phyloP scores from a whole-genome alignment of 352 stramenopile species.

The Globisporangium acanthophoron region DNA sequence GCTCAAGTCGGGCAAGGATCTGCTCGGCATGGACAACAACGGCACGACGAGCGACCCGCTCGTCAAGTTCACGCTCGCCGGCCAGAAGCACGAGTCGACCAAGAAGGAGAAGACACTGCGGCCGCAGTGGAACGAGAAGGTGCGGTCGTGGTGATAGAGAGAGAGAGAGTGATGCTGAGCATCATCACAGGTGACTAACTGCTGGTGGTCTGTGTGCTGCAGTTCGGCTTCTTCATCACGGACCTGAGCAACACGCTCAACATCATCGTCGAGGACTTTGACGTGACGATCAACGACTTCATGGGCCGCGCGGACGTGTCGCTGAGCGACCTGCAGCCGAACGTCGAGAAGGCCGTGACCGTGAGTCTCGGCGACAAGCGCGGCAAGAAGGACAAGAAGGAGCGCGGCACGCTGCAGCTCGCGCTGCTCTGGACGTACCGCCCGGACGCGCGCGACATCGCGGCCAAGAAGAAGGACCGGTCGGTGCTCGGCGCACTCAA shows the following conservation, averaged over 20 bases:
- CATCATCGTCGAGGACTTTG: conserved; percentile 59
- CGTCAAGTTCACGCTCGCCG: conserved; percentile 69
- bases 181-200: no score
- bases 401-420: conserved; percentile 52
- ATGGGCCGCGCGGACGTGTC: conserved; percentile 50
- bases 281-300: conserved; percentile 71
- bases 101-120: conserved; percentile 71
- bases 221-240: conserved; percentile 46
- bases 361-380: conserved; percentile 56
- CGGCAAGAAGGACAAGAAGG: conserved; percentile 35
- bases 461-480: conserved; percentile 38
- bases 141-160: no score
- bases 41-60: conserved; percentile 80
- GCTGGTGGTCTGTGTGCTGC: no score
- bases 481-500: conserved; percentile 48
- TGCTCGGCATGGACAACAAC: conserved; percentile 78
- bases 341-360: conserved; percentile 41
- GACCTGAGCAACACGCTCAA: conserved; percentile 43
- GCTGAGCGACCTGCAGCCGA: conserved; percentile 31
- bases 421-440: conserved; percentile 48
- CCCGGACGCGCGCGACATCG: conserved; percentile 35
- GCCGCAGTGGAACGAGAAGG: conserved; percentile 67
- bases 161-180: no score
- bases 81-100: conserved; percentile 63
- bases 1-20: conserved; percentile 62